Percentiles rank a stretch among this genome's conserved stretches.
phyloP scores from a whole-genome alignment of 2,329 filamentous ascomycete species.

The Cladophialophora chaetospira region DNA sequence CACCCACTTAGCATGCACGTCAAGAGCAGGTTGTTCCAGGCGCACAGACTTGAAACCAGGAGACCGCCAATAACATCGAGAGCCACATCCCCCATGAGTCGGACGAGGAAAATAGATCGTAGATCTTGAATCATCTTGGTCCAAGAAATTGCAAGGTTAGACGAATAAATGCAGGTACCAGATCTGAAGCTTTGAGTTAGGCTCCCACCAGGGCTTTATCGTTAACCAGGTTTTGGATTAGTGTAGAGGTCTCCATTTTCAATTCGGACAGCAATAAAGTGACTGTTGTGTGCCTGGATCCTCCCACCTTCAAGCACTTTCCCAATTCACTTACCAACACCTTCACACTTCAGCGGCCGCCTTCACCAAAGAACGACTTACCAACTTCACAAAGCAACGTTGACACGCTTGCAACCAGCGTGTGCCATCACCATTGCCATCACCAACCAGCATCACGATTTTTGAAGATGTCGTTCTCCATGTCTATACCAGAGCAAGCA shows the following conservation, averaged over 20 bases:
- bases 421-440: not conserved
- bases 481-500: not conserved
- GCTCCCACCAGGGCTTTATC: not conserved
- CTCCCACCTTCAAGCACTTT: not conserved
- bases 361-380: not conserved
- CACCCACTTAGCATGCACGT: not conserved
- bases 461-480: not conserved
- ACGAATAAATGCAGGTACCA: not conserved
- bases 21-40: not conserved
- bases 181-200: not conserved
- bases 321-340: not conserved
- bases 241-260: not conserved
- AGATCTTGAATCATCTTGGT: not conserved
- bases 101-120: not conserved
- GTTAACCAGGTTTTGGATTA: not conserved
- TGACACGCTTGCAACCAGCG: too few relatives aligned
- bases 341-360: not conserved
- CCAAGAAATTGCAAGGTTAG: not conserved
- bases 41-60: too few relatives aligned
- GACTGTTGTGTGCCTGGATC: not conserved
- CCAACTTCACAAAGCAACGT: too few relatives aligned
- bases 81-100: not conserved
- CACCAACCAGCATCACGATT: not conserved
- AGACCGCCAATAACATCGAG: not conserved
- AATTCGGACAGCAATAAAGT: not conserved